Evolutionary conservation across 176 grass and related monocot genomes (phyloP).

Genomic region (Pontederia paniculata): DNA sequence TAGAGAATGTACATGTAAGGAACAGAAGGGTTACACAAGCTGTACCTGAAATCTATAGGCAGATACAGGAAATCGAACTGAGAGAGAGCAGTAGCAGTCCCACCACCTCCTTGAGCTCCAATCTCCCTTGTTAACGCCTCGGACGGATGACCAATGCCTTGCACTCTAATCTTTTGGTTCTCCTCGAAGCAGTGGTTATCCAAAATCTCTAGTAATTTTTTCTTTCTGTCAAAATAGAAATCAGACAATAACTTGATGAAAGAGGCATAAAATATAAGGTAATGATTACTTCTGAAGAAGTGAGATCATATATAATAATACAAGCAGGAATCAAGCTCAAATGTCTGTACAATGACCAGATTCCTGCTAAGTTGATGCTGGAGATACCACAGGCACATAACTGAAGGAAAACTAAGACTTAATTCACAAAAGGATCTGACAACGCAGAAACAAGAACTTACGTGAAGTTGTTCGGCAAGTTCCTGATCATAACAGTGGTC

Average conservation of each 20-base stretch:
- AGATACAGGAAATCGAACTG: conserved; percentile 11
- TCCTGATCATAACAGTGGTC: background rate
- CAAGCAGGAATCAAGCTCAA: too few relatives aligned
- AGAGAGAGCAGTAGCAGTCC: conserved; percentile 23
- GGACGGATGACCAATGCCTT: background rate
- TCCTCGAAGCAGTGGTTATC: background rate
- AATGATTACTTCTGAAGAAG: background rate
- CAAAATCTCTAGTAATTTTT: background rate
- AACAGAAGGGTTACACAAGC: background rate
- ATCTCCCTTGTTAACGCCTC: background rate
- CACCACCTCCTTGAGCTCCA: conserved; percentile 40
- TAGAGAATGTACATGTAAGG: background rate
- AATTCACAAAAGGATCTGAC: background rate
- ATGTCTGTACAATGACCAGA: too few relatives aligned
- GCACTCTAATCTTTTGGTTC: background rate
- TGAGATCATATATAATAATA: too few relatives aligned
- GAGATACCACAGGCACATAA: too few relatives aligned
- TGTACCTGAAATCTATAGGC: conserved; percentile 11
- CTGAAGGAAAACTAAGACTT: background rate
- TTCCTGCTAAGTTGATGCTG: too few relatives aligned
- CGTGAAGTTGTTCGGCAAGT: background rate
- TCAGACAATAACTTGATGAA: too few relatives aligned
- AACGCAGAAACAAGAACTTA: background rate
- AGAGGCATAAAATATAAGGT: background rate
- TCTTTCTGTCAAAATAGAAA: too few relatives aligned